Percentiles rank a stretch among this genome's conserved stretches.
Conservation (phyloP, 1,284 basidiomycete species). For the Erythrobasidium hasegawianum region DNA sequence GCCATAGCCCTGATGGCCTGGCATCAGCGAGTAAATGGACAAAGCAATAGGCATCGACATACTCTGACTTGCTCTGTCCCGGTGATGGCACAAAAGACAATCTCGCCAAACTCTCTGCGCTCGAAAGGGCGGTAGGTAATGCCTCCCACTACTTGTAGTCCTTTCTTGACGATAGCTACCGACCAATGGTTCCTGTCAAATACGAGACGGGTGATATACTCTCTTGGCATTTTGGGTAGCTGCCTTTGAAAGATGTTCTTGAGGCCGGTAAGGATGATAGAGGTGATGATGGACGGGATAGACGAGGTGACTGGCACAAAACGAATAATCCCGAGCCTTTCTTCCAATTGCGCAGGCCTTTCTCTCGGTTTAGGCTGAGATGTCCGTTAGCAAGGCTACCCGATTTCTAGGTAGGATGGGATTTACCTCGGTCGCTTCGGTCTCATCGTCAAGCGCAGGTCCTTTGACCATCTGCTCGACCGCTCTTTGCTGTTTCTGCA, state of each 20-base stretch:
- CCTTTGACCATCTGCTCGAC: constrained; percentile 24
- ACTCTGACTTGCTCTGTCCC: constrained; percentile 97
- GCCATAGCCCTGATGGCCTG: constrained; percentile 76
- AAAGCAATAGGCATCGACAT: constrained; percentile 38
- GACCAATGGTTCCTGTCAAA: constrained; percentile 87
- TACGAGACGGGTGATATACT: constrained; percentile 95
- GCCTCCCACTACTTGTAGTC: constrained; percentile 93
- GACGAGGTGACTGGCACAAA: constrained; percentile 77
- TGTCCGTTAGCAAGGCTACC: background rate
- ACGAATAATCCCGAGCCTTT: constrained; percentile 76
- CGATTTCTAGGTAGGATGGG: background rate
- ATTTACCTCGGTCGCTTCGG: constrained; percentile 11
- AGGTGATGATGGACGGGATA: constrained; percentile 61
- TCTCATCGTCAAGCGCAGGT: constrained; percentile 22
- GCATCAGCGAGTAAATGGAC: background rate
- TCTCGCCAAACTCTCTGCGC: constrained; percentile 91
- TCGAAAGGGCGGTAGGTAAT: constrained; percentile 97
- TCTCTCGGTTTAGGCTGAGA: constrained; percentile 38
- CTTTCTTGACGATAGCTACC: constrained; percentile 91
- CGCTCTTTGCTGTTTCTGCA: constrained; percentile 7
- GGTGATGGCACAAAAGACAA: constrained; percentile 97
- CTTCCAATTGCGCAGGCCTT: constrained; percentile 73
- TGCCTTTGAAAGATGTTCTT: constrained; percentile 98
- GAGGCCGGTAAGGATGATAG: constrained; percentile 84
- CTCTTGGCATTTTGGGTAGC: constrained; percentile 96